A percentile compares a stretch with the other conserved stretches of the same genome.
Evolutionary conservation across 805 yeast species (phyloP).

Genomic region (Wickerhamiella brachini): DNA sequence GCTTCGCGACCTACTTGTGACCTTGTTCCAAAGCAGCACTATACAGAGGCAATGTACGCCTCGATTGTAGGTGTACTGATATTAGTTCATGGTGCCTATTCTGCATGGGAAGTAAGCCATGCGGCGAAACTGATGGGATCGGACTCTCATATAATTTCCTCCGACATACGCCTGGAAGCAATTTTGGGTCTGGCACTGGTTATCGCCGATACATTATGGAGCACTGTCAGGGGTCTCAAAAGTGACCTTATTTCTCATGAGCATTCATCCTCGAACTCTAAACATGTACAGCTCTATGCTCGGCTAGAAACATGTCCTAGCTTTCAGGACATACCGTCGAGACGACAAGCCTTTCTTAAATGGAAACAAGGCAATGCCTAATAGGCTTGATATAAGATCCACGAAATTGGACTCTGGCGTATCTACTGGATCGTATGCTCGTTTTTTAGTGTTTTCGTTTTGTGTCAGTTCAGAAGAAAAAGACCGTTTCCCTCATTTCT

Average conservation of each 20-base stretch:
- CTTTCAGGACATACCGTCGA: constrained; percentile 35
- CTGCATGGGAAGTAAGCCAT: constrained; percentile 11
- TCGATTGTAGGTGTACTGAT: constrained; percentile 4
- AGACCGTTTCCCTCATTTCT: no score
- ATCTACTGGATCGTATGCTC: no score
- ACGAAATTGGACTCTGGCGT: no score
- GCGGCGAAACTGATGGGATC: constrained; percentile 3
- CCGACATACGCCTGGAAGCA: constrained; percentile 36
- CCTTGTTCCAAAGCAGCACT: neutral
- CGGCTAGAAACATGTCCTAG: constrained; percentile 36
- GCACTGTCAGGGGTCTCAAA: constrained; percentile 26
- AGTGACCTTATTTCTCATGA: constrained; percentile 39
- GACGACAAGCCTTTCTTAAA: constrained; percentile 31
- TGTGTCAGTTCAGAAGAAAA: no score
- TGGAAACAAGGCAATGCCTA: constrained; percentile 13
- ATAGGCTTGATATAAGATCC: no score
- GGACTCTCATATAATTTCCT: constrained; percentile 2
- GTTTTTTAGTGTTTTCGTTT: no score
- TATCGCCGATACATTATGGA: constrained; percentile 24
- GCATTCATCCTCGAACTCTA: constrained; percentile 32
- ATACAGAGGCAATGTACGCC: neutral
- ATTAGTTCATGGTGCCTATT: constrained; percentile 10
- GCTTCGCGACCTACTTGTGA: neutral
- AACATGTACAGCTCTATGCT: constrained; percentile 37
- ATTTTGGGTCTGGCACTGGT: constrained; percentile 33